Evolutionary conservation across 225 moss, liverwort and hornwort species (phyloP).

Genomic region (Pseudoscleropodium purum): DNA sequence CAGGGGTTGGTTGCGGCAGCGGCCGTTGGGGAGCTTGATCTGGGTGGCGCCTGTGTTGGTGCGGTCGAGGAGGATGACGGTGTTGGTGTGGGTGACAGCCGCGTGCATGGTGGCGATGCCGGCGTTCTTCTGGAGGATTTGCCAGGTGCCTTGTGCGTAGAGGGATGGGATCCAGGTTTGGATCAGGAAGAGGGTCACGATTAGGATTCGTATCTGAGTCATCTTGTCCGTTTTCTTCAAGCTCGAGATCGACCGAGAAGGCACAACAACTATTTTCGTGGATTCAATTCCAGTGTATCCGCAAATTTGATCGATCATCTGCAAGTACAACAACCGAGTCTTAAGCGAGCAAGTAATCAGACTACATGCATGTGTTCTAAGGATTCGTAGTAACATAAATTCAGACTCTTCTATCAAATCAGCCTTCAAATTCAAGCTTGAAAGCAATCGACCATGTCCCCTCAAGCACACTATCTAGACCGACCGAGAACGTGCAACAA

Average conservation of each 20-base stretch:
- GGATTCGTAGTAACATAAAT: not conserved
- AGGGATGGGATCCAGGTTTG: not conserved
- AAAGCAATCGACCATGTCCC: not conserved
- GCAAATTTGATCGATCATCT: not conserved
- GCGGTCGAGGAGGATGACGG: slow-evolving; percentile 26
- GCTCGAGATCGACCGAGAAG: not conserved
- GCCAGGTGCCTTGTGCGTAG: slow-evolving; percentile 25
- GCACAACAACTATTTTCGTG: too few species aligned
- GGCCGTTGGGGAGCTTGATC: slow-evolving; percentile 6
- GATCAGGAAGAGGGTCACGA: not conserved
- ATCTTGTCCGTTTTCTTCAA: not conserved
- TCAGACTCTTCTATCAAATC: not conserved
- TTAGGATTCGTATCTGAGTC: not conserved
- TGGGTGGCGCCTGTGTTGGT: slow-evolving; percentile 17
- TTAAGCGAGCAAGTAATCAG: not conserved
- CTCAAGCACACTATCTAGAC: too few species aligned
- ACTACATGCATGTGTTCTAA: not conserved
- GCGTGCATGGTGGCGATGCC: slow-evolving; percentile 31
- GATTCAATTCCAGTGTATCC: not conserved
- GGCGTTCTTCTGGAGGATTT: slow-evolving; percentile 4
- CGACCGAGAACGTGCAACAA: not conserved
- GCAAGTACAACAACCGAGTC: not conserved
- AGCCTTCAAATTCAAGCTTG: not conserved
- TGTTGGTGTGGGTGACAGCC: slow-evolving; percentile 18
- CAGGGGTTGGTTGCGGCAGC: slow-evolving; percentile 19